A percentile compares a stretch with the other conserved stretches of the same genome.
Conservation (phyloP, 305 asterid species). For the Ilex paraguariensis region DNA sequence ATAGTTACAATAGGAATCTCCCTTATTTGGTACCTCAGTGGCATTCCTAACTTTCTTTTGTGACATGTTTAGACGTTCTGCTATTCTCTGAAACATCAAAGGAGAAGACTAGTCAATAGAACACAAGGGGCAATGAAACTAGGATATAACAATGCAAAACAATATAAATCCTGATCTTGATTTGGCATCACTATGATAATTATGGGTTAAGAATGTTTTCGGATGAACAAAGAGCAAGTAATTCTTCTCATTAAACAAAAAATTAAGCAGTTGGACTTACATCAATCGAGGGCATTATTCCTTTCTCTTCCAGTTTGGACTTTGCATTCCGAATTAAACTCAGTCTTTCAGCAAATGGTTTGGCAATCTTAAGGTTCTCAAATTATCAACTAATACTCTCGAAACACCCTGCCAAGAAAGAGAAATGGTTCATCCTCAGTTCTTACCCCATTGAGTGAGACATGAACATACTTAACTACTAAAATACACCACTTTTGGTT, state of each 20-base stretch:
- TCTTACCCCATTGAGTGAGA: too few species aligned
- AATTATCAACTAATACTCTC: constrained; percentile 76
- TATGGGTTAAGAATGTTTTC: not conserved
- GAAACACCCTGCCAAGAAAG: constrained; percentile 69
- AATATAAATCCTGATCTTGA: not conserved
- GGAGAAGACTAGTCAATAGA: not conserved
- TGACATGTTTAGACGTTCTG: constrained; percentile 78
- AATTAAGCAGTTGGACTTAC: constrained; percentile 34
- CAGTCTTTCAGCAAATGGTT: constrained; percentile 77
- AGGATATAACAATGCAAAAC: constrained; percentile 1
- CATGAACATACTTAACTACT: too few species aligned
- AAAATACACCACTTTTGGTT: too few species aligned
- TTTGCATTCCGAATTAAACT: constrained; percentile 81
- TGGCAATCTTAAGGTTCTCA: constrained; percentile 83
- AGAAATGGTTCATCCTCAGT: not conserved
- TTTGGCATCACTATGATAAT: not conserved
- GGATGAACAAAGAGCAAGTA: too few species aligned
- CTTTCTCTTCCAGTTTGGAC: constrained; percentile 65
- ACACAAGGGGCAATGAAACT: not conserved
- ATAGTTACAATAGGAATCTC: constrained; percentile 5
- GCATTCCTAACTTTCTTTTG: constrained; percentile 94
- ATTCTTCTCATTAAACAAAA: not conserved
- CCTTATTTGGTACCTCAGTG: constrained; percentile 64
- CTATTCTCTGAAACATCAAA: constrained; percentile 63
- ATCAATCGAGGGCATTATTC: constrained; percentile 79